Evolutionary conservation across 495 filamentous ascomycete genomes (phyloP).

Genomic region (Parachaetomium inaequale): DNA sequence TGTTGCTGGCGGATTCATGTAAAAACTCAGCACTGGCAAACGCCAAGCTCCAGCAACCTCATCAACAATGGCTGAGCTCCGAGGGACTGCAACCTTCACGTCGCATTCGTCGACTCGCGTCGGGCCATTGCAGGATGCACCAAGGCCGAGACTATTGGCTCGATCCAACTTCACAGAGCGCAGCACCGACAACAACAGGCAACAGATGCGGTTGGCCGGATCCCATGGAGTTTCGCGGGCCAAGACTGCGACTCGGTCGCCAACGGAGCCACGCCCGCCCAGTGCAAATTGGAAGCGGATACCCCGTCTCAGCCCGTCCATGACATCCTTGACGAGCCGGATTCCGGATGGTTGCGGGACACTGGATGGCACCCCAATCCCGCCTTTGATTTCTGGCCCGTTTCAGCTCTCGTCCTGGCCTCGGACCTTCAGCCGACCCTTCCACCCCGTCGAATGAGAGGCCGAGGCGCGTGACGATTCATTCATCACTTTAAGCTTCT

Average conservation of each 20-base stretch:
- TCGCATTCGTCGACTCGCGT: constrained; percentile 7
- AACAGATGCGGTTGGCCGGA: background rate
- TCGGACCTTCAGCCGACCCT: background rate
- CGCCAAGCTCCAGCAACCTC: too few relatives aligned
- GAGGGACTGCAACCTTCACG: background rate
- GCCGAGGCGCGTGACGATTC: background rate
- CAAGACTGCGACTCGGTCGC: background rate
- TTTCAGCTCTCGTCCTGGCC: background rate
- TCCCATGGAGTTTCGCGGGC: background rate
- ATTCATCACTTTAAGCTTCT: background rate
- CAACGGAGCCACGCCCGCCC: background rate
- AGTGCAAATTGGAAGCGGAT: background rate
- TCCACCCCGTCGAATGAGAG: background rate
- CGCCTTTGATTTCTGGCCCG: constrained; percentile 1
- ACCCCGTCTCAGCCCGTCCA: constrained; percentile 7
- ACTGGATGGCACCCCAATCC: constrained; percentile 2
- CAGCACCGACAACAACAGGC: background rate
- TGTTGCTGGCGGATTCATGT: too few relatives aligned
- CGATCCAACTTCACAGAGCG: background rate
- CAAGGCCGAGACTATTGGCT: background rate
- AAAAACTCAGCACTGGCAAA: too few relatives aligned
- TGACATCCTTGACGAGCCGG: constrained; percentile 16
- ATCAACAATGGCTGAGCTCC: background rate
- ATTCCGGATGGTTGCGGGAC: constrained; percentile 13
- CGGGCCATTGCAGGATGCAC: constrained; percentile 7